Evolutionary conservation across 1,139 yeast genomes (phyloP).

Genomic region (Yamadazyma diddensiae): DNA sequence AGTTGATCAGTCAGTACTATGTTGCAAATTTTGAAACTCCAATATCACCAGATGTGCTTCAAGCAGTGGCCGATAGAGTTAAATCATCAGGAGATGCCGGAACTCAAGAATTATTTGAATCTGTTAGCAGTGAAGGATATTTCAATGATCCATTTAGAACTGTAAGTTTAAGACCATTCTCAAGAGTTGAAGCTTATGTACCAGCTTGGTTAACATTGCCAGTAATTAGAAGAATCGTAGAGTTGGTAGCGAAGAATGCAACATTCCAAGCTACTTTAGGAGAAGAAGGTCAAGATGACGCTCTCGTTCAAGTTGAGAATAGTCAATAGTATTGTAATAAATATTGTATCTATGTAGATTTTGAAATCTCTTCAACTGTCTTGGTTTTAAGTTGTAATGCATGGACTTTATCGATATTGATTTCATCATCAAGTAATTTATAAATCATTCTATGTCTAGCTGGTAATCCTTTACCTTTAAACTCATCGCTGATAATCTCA

Average conservation of each 20-base stretch:
- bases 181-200: slow-evolving; percentile 91
- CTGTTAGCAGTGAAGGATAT: slow-evolving; percentile 75
- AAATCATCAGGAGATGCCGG: slow-evolving; percentile 52
- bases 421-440: slow-evolving; percentile 65
- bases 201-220: slow-evolving; percentile 95
- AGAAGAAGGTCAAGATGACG: slow-evolving; percentile 4
- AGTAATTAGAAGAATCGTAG: slow-evolving; percentile 81
- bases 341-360: slow-evolving; percentile 6
- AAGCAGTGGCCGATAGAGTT: slow-evolving; percentile 82
- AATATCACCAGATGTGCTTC: slow-evolving; percentile 77
- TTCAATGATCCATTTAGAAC: slow-evolving; percentile 86
- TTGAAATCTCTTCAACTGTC: slow-evolving; percentile 58
- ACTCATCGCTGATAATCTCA: slow-evolving; percentile 68
- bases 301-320: not conserved
- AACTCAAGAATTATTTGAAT: slow-evolving; percentile 66
- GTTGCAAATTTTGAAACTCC: slow-evolving; percentile 97
- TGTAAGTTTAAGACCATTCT: slow-evolving; percentile 80
- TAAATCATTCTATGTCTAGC: slow-evolving; percentile 79
- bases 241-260: slow-evolving; percentile 83
- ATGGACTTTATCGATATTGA: slow-evolving; percentile 72
- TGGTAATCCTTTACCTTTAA: slow-evolving; percentile 67
- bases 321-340: not conserved
- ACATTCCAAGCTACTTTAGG: slow-evolving; percentile 35
- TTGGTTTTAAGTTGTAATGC: slow-evolving; percentile 86
- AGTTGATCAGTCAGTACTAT: slow-evolving; percentile 81